phyloP scores from a whole-genome alignment of 2,329 filamentous ascomycete genomes.

The Curvularia sp. region DNA sequence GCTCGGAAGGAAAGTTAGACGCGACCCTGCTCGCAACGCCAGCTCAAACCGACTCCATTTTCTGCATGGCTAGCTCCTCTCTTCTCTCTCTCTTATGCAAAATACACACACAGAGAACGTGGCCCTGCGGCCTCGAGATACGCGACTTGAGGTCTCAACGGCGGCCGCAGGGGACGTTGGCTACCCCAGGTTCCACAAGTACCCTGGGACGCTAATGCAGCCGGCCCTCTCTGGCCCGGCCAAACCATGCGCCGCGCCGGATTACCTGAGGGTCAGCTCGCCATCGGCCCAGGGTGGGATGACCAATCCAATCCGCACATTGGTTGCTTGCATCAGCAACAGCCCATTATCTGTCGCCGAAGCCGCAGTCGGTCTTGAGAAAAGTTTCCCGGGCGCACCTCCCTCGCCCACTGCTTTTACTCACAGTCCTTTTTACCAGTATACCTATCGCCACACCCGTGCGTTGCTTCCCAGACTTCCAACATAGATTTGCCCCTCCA shows the following conservation, averaged over 20 bases:
- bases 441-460: not conserved
- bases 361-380: conserved; percentile 32
- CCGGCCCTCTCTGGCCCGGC: too few relatives aligned
- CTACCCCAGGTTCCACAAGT: conserved; percentile 21
- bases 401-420: not conserved
- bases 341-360: conserved; percentile 38
- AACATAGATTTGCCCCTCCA: conserved; percentile 8
- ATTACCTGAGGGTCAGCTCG: conserved; percentile 16
- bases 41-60: not conserved
- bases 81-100: not conserved
- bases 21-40: not conserved
- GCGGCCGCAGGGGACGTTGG: not conserved
- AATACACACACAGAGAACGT: not conserved
- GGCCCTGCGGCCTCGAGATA: not conserved
- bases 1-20: conserved; percentile 1
- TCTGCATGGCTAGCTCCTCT: too few relatives aligned
- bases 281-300: conserved; percentile 10
- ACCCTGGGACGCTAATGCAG: conserved; percentile 11
- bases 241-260: not conserved
- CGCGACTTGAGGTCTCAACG: not conserved
- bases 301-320: conserved; percentile 15
- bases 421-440: not conserved
- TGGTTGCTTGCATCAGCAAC: conserved; percentile 16
- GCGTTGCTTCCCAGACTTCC: not conserved
- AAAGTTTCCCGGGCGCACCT: conserved; percentile 33